Base-by-base conservation (phyloP, 1,139 yeast genomes). In the Candida sp. region DNA sequence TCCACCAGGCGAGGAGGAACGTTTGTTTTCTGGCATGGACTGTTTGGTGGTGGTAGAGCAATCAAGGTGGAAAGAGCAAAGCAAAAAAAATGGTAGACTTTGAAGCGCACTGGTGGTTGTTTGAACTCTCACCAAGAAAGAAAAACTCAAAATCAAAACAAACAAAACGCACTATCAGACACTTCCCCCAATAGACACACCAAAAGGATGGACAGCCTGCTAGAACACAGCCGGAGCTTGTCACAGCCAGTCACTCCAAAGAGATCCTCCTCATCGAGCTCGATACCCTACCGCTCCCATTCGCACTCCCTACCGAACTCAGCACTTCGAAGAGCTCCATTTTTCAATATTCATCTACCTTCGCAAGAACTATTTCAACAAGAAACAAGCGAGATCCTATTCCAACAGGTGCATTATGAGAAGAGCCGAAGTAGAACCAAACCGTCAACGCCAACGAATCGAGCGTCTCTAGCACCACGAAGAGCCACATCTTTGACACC, bases 1-100 rank as follows among this genome's bases (percentile, higher is more conserved):
- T 27, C 69, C 67, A 11, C 54, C 48, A n/a, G 47, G 37, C 7
- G 22, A 3, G 7, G 17, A n/a, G 11, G 45, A 22, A 23, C 42
- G 41, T 22, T 44, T 47, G 12, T 45, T 35, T 9, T 31, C 43
- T 30, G 47, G 39, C 49, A 46, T 51, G 28, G 42, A 11, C 23
- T 37, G 22, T 9, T 35, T 3, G 17, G 12, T 31, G 38, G 12
- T 34, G 23, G 7, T 34, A n/a, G 9, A 28, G 31, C 8, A 28
- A 28, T 8, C 31, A 28, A 28, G 9, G 9, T 7, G 9, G 9
- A 28, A 28, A 28, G 9, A 28, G 9, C 9, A 7, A 28, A 28
- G 31, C 9, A 28, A 8, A 28, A 28, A 28, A 28, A 28, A 28
- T 7, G 9, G 9, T 7, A 28, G 31, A 28, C 9, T 7, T 28